Percentiles rank a stretch among this genome's conserved stretches.
These are phyloP conservation scores for Penicillium bovifimosum DNA, from an alignment of 495 filamentous ascomycete species.

Conservation along the genomic window DNA sequence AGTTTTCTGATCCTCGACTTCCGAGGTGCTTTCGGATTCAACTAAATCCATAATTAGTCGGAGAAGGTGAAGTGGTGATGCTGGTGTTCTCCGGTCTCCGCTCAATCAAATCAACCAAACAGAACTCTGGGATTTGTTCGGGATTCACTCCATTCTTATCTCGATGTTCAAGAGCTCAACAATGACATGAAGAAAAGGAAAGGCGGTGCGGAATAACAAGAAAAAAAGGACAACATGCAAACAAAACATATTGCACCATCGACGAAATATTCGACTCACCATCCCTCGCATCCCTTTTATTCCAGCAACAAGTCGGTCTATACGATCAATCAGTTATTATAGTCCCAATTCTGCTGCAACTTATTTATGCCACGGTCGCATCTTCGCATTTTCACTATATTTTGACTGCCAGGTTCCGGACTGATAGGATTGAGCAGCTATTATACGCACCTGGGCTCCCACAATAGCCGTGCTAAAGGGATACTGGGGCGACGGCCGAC, in stretches of 20 bases:
- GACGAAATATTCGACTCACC: slow-evolving; percentile 29
- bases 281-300: slow-evolving; percentile 21
- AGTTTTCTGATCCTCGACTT: slow-evolving; percentile 37
- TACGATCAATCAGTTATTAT: background rate
- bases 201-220: slow-evolving; percentile 18
- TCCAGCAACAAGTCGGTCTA: slow-evolving; percentile 18
- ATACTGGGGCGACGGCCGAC: slow-evolving; percentile 8
- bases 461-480: slow-evolving; percentile 30
- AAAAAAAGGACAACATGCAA: background rate
- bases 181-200: background rate
- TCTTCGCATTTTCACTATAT: background rate
- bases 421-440: background rate
- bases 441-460: slow-evolving; percentile 35
- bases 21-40: slow-evolving; percentile 36
- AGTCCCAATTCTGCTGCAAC: background rate
- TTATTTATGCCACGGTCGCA: slow-evolving; percentile 12
- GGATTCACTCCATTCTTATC: background rate
- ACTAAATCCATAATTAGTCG: slow-evolving; percentile 31
- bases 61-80: slow-evolving; percentile 1
- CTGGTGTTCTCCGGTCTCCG: slow-evolving; percentile 1
- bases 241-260: slow-evolving; percentile 26
- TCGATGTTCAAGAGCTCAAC: background rate
- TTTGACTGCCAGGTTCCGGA: background rate
- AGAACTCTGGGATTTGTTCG: background rate
- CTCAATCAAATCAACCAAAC: slow-evolving; percentile 3